Conservation (phyloP, 108 stramenopile genomes). For the Cylindrotheca closterium region DNA sequence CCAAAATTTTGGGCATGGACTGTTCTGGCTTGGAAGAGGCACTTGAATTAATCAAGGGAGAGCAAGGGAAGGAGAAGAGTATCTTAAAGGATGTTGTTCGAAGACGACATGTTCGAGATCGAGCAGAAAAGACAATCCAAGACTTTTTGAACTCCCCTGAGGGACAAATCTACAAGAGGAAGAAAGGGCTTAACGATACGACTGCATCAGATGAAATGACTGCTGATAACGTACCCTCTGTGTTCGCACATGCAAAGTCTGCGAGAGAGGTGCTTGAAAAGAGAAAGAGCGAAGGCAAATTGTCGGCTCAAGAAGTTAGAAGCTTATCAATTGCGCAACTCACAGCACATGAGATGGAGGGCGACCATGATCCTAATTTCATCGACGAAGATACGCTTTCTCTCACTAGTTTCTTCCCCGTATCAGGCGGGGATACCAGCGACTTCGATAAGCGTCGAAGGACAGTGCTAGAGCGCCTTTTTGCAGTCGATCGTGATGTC, state of each 20-base stretch:
- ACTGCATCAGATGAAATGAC: slow-evolving; percentile 6
- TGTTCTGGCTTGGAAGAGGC: neutral
- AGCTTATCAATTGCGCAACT: slow-evolving; percentile 50
- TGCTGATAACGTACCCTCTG: slow-evolving; percentile 54
- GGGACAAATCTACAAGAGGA: slow-evolving; percentile 13
- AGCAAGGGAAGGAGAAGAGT: slow-evolving; percentile 14
- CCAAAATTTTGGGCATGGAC: slow-evolving; percentile 6
- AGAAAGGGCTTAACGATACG: slow-evolving; percentile 7
- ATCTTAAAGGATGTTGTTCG: slow-evolving; percentile 32
- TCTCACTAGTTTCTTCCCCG: slow-evolving; percentile 63
- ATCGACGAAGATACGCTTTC: slow-evolving; percentile 82
- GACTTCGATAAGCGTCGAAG: slow-evolving; percentile 74
- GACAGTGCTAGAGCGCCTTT: slow-evolving; percentile 69
- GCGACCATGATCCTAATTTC: slow-evolving; percentile 24
- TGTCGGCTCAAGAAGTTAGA: slow-evolving; percentile 35
- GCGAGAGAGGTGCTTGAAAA: slow-evolving; percentile 52
- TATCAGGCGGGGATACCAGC: slow-evolving; percentile 19
- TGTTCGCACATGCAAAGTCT: slow-evolving; percentile 66
- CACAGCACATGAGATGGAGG: slow-evolving; percentile 38
- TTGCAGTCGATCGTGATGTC: slow-evolving; percentile 80
- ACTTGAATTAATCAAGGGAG: slow-evolving; percentile 11
- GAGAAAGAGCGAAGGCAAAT: slow-evolving; percentile 21
- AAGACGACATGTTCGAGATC: slow-evolving; percentile 59
- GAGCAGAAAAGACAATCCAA: slow-evolving; percentile 62
- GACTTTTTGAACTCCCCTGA: slow-evolving; percentile 52